Conservation (phyloP, 1,284 basidiomycete species). For the Puccinia coronata region DNA sequence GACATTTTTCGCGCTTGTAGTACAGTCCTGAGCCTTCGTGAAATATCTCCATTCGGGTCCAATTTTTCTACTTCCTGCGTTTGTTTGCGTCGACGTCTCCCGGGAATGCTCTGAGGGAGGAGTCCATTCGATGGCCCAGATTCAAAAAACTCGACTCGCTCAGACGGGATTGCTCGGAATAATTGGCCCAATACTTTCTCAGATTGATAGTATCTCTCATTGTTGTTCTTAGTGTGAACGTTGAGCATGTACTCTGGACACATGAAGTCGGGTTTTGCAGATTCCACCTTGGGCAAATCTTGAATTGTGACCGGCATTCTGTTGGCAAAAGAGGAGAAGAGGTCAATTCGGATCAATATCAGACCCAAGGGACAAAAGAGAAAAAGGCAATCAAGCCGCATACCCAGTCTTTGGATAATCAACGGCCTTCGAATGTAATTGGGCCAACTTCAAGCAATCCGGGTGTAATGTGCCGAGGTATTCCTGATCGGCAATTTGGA, state of each 20-base stretch:
- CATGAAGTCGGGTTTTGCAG: slow-evolving; percentile 32
- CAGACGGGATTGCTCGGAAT: slow-evolving; percentile 32
- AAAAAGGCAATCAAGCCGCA: not conserved
- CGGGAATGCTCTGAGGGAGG: slow-evolving; percentile 16
- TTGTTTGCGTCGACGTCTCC: not conserved
- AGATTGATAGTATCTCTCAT: slow-evolving; percentile 30
- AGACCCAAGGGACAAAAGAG: not conserved
- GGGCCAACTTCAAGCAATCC: slow-evolving; percentile 68
- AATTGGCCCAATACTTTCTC: slow-evolving; percentile 20
- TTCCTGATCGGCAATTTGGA: slow-evolving; percentile 70
- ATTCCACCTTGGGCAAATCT: slow-evolving; percentile 24
- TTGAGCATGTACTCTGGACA: slow-evolving; percentile 34
- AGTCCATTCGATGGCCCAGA: slow-evolving; percentile 15
- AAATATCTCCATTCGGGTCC: slow-evolving; percentile 7
- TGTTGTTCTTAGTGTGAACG: not conserved
- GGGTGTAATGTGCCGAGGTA: slow-evolving; percentile 64
- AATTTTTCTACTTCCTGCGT: not conserved
- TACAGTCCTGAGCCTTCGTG: not conserved
- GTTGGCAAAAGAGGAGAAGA: not conserved
- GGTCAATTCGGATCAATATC: not conserved
- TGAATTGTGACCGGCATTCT: slow-evolving; percentile 17
- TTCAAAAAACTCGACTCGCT: slow-evolving; percentile 38
- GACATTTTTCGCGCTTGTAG: not conserved
- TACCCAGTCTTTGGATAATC: slow-evolving; percentile 51
- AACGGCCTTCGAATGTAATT: slow-evolving; percentile 69